Conservation (phyloP, 495 filamentous ascomycete genomes). For the Coniosporium apollinis region DNA sequence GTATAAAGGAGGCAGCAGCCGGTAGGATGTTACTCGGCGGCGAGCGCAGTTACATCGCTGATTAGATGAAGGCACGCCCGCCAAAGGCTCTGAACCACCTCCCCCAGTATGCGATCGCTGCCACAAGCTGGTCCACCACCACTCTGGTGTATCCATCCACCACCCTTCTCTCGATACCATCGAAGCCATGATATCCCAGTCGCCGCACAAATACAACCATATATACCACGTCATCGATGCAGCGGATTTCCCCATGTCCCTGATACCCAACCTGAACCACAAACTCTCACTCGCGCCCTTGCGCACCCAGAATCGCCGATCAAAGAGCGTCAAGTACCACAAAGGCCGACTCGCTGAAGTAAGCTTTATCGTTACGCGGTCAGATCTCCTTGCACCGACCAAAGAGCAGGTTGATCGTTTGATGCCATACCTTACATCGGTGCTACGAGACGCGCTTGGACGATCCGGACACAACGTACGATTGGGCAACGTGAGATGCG, state of each 20-base stretch:
- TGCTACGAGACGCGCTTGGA: slow-evolving; percentile 57
- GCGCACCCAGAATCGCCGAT: slow-evolving; percentile 59
- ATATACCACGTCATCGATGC: slow-evolving; percentile 97
- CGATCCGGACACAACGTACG: slow-evolving; percentile 42
- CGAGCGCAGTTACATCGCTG: no score
- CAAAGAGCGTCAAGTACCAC: slow-evolving; percentile 42
- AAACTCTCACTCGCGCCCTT: slow-evolving; percentile 45
- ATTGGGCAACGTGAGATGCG: slow-evolving; percentile 67
- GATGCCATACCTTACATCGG: slow-evolving; percentile 62
- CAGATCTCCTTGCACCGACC: slow-evolving; percentile 65
- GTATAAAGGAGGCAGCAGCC: slow-evolving; percentile 6
- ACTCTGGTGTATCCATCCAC: slow-evolving; percentile 45
- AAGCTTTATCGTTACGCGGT: slow-evolving; percentile 77
- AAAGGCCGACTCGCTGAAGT: slow-evolving; percentile 48
- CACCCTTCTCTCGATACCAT: slow-evolving; percentile 69
- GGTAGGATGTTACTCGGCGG: no score
- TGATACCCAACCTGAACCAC: slow-evolving; percentile 48
- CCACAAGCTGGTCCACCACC: slow-evolving; percentile 62
- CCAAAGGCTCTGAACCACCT: not conserved
- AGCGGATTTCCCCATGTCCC: slow-evolving; percentile 87
- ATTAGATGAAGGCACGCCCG: no score
- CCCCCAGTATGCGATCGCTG: slow-evolving; percentile 68
- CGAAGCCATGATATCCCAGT: slow-evolving; percentile 63
- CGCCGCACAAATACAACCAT: slow-evolving; percentile 74
- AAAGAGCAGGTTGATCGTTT: slow-evolving; percentile 66